These are phyloP conservation scores for Pholiota conissans DNA, from an alignment of 768 basidiomycete genomes.

Conservation along the genomic window DNA sequence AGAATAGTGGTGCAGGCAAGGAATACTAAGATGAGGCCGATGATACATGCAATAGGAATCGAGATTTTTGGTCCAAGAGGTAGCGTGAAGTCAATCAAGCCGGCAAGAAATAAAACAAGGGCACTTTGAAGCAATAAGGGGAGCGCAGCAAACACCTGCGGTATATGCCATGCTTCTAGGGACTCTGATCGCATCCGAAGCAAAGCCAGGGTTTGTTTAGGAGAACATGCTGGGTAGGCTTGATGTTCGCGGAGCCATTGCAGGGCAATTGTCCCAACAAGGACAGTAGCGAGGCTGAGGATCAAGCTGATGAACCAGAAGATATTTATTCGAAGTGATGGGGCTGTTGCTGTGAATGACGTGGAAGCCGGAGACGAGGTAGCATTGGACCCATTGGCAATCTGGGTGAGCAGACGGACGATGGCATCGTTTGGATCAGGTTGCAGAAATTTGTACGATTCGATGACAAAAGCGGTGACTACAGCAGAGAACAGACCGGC, in stretches of 20 bases:
- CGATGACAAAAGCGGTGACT: conserved; percentile 22
- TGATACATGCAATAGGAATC: conserved; percentile 8
- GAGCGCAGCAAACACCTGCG: conserved; percentile 4
- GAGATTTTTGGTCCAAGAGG: conserved; percentile 7
- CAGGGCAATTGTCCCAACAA: conserved; percentile 14
- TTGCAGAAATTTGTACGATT: conserved; percentile 20
- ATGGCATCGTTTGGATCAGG: conserved; percentile 9
- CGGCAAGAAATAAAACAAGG: conserved; percentile 18
- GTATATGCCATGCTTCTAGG: conserved; percentile 4
- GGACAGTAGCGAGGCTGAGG: conserved; percentile 15
- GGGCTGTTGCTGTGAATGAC: background rate
- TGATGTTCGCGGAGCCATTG: conserved; percentile 14
- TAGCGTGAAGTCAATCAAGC: conserved; percentile 17
- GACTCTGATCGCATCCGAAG: conserved; percentile 5
- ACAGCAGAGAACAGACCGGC: conserved; percentile 26
- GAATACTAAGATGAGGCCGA: conserved; percentile 12
- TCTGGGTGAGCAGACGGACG: background rate
- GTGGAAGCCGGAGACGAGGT: background rate
- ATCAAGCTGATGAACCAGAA: conserved; percentile 17
- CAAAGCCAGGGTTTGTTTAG: background rate
- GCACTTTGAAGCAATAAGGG: conserved; percentile 6
- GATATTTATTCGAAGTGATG: conserved; percentile 13
- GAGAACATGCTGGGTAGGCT: background rate
- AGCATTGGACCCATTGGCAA: background rate
- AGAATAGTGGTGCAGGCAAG: conserved; percentile 12